These are phyloP conservation scores for Blastocystis sp. DNA, from an alignment of 352 stramenopile species.

Conservation along the genomic window DNA sequence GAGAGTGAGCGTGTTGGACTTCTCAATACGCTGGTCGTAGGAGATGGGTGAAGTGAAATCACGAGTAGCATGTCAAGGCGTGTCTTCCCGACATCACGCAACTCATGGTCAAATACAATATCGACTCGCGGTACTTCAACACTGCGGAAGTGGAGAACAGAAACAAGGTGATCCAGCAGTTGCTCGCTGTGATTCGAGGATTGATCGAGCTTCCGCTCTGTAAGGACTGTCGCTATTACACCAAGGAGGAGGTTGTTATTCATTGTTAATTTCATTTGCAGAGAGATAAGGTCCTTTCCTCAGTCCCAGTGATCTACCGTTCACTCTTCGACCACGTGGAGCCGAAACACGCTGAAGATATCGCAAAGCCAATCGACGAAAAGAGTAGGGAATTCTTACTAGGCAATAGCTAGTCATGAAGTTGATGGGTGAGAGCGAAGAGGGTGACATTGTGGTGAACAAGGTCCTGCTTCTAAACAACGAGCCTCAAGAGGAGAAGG, in stretches of 20 bases:
- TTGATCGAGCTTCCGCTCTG: background rate
- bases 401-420: background rate
- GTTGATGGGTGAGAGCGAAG: background rate
- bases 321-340: background rate
- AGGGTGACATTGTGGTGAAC: background rate
- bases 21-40: background rate
- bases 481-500: background rate
- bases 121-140: background rate
- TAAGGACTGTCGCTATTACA: constrained; percentile 2
- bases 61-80: background rate
- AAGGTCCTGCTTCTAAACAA: background rate
- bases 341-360: background rate
- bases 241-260: background rate
- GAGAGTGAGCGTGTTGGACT: background rate
- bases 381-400: background rate
- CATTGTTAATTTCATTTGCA: background rate
- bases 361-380: background rate
- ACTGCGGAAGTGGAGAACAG: background rate
- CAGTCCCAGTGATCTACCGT: background rate
- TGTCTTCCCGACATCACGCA: background rate
- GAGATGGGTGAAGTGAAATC: background rate
- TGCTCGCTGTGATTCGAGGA: background rate
- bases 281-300: background rate
- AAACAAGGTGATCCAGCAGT: background rate
- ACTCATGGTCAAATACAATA: background rate